Conservation (phyloP, 305 asterid genomes). For the Solanum hybrid region DNA sequence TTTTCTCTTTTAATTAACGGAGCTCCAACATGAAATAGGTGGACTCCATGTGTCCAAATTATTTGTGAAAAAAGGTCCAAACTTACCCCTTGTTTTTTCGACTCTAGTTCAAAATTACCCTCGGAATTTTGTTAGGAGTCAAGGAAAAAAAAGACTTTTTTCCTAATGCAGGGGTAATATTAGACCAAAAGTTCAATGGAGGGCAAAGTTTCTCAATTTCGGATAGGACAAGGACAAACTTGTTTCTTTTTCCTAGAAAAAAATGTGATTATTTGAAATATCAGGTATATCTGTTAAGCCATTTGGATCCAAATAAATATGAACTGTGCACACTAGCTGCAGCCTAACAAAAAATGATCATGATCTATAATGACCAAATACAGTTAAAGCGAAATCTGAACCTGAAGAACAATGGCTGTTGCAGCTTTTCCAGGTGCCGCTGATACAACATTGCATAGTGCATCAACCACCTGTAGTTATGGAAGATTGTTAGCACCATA, state of each 20-base stretch:
- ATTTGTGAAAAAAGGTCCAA: background rate
- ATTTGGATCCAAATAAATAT: background rate
- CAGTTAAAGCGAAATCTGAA: conserved; percentile 47
- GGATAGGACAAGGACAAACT: background rate
- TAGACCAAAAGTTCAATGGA: background rate
- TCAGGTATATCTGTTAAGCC: background rate
- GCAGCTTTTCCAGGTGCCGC: conserved; percentile 97
- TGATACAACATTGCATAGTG: conserved; percentile 88
- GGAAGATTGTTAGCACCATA: background rate
- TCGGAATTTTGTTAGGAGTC: background rate
- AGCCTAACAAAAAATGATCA: background rate
- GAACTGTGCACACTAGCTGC: background rate
- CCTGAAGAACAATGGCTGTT: conserved; percentile 96
- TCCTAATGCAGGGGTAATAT: background rate
- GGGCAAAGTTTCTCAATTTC: background rate
- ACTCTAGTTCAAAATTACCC: background rate
- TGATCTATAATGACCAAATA: background rate
- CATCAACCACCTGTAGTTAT: conserved; percentile 75
- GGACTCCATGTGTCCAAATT: background rate
- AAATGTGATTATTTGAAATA: background rate
- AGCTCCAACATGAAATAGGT: background rate
- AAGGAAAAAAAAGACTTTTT: background rate
- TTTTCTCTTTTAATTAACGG: background rate
- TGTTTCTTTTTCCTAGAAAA: background rate
- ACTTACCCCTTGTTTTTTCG: background rate